Base-by-base conservation (phyloP, 768 basidiomycete genomes). In the Pleurotus tuber-regium region DNA sequence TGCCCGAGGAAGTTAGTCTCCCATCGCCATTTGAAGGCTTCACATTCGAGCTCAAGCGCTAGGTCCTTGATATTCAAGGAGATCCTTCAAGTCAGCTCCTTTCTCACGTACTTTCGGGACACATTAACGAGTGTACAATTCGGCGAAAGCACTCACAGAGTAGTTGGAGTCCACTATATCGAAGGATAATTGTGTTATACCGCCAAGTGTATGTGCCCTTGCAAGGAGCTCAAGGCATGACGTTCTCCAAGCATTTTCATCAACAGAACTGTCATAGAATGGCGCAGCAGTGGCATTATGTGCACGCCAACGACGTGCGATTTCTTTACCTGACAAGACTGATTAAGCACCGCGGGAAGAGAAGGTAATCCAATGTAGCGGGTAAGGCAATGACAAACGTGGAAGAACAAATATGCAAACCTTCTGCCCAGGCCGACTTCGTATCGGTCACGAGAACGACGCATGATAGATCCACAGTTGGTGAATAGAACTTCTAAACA, bases 21-120 rank as follows among this genome's bases (percentile, higher is more conserved):
- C 89, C 89, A 92, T 69, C 78, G 75, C 88, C 88, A 92, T 71
- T 80, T 83, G 67, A 88, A 86, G 7, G 68, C 63, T 19, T 77
- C 75, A 54, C 73, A 79, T 59, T 80, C 78, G 28, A 90, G 57
- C 58, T 78, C 74, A 52, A 89, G 75, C 3, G 86, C 78, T 21
- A 87, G 60, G 63, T 92, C 89, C 89, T 92, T 38, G 35, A 16
- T 38, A 19, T 19, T 38, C 35, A 38, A 38, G 54, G 50, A 50
- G 40, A 31, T 33, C 2, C n/a, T 10, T 35, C 10, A n/a, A 10
- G 33, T 43, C 21, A 43, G 42, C 26, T 43, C n/a, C 26, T 43
- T 43, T 23, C 21, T 23, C 21, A 23, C 21, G n/a, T 14, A 38
- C n/a, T 8, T n/a, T 38, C 35, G 35, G 21, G 35, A 19, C 21